A percentile compares a stretch with the other conserved stretches of the same genome.
Conservation (phyloP, 768 basidiomycete species). For the Phylloporus arenicola region DNA sequence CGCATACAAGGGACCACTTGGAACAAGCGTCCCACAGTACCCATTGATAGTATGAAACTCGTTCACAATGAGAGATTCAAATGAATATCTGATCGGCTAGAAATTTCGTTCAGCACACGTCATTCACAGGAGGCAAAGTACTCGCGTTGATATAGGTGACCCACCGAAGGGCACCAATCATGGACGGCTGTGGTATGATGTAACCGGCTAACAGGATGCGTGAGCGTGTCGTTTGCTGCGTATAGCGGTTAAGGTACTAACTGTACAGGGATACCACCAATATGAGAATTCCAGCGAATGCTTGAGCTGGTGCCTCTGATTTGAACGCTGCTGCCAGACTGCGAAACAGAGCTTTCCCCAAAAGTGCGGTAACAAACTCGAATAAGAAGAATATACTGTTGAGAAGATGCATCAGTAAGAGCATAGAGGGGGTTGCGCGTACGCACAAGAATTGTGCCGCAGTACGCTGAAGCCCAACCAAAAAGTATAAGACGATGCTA, state of each 20-base stretch:
- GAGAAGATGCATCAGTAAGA: conserved; percentile 2
- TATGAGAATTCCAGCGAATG: conserved; percentile 48
- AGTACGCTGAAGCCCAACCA: conserved; percentile 50
- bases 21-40: conserved; percentile 52
- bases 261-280: conserved; percentile 51
- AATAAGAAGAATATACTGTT: conserved; percentile 55
- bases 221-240: not conserved
- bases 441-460: conserved; percentile 65
- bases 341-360: conserved; percentile 77
- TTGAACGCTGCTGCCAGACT: conserved; percentile 55
- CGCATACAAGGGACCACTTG: conserved; percentile 59
- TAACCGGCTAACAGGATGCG: conserved; percentile 37
- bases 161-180: conserved; percentile 68
- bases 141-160: conserved; percentile 59
- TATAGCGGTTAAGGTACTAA: not conserved
- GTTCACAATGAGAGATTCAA: conserved; percentile 72
- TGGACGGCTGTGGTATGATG: conserved; percentile 52
- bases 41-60: conserved; percentile 74
- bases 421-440: conserved; percentile 1
- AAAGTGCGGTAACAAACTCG: conserved; percentile 49
- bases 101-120: not conserved
- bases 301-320: conserved; percentile 56
- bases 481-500: conserved; percentile 49
- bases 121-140: conserved; percentile 29
- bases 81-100: conserved; percentile 53